phyloP scores from a whole-genome alignment of 2,329 filamentous ascomycete genomes.

The Knufia petricola region DNA sequence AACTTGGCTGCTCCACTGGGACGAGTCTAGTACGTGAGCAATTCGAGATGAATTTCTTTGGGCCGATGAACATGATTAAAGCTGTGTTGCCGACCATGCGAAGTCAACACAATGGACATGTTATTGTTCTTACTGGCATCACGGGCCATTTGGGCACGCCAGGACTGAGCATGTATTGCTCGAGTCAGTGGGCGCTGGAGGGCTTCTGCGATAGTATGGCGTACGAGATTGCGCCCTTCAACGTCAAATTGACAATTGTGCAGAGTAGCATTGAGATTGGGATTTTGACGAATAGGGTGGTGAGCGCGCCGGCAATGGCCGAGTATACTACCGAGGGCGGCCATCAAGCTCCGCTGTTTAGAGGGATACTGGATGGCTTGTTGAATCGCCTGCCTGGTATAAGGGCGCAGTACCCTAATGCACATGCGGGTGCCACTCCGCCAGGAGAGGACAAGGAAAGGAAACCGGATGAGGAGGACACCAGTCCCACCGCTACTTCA shows the following conservation, averaged over 20 bases:
- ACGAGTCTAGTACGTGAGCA: conserved; percentile 76
- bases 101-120: conserved; percentile 72
- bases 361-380: conserved; percentile 72
- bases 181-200: conserved; percentile 88
- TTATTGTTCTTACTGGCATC: conserved; percentile 81
- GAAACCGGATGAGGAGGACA: conserved; percentile 12
- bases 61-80: conserved; percentile 92
- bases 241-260: conserved; percentile 89
- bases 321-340: conserved; percentile 55
- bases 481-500: conserved; percentile 16
- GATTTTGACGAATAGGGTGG: conserved; percentile 76
- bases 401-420: conserved; percentile 30
- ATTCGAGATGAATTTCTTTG: conserved; percentile 92
- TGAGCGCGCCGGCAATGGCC: conserved; percentile 67
- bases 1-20: conserved; percentile 65
- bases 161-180: conserved; percentile 80
- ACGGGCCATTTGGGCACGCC: conserved; percentile 90
- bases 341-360: conserved; percentile 68
- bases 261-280: conserved; percentile 92
- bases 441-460: conserved; percentile 24
- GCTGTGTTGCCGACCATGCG: conserved; percentile 72
- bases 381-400: conserved; percentile 66
- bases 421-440: conserved; percentile 18
- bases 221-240: conserved; percentile 94
- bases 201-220: conserved; percentile 90